Conservation (phyloP, 495 filamentous ascomycete species). For the Halenospora varia region DNA sequence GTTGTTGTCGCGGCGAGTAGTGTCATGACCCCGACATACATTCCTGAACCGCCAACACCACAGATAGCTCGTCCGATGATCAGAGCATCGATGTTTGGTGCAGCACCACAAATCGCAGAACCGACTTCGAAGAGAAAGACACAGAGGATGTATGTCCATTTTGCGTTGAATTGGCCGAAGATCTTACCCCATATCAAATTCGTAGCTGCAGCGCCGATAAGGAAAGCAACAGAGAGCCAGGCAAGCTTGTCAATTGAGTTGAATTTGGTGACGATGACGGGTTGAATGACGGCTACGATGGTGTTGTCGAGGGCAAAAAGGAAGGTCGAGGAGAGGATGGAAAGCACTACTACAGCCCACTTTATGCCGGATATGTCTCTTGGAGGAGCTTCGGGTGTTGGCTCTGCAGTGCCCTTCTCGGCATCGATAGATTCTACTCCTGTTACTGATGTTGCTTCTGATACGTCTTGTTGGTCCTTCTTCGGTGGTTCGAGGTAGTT, state of each 20-base stretch:
- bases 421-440: slow-evolving; percentile 12
- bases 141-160: slow-evolving; percentile 49
- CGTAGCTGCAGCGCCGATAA: slow-evolving; percentile 44
- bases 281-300: slow-evolving; percentile 57
- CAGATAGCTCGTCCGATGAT: slow-evolving; percentile 50
- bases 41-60: slow-evolving; percentile 42
- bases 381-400: slow-evolving; percentile 10
- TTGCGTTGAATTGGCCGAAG: slow-evolving; percentile 49
- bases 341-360: slow-evolving; percentile 18
- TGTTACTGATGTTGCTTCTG: slow-evolving; percentile 17
- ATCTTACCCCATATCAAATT: slow-evolving; percentile 41
- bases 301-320: slow-evolving; percentile 37
- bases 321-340: slow-evolving; percentile 21
- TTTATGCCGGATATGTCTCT: slow-evolving; percentile 19
- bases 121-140: slow-evolving; percentile 48
- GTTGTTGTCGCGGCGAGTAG: slow-evolving; percentile 41
- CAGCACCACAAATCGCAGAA: slow-evolving; percentile 51
- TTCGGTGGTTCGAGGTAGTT: background rate
- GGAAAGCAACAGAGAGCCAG: slow-evolving; percentile 55
- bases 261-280: slow-evolving; percentile 45
- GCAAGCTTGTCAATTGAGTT: slow-evolving; percentile 47
- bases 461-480: slow-evolving; percentile 4
- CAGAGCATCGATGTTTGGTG: slow-evolving; percentile 46
- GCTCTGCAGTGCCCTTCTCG: slow-evolving; percentile 1
- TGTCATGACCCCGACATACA: slow-evolving; percentile 48